phyloP scores from a whole-genome alignment of 2,329 filamentous ascomycete species.

The Aureobasidium sp. region DNA sequence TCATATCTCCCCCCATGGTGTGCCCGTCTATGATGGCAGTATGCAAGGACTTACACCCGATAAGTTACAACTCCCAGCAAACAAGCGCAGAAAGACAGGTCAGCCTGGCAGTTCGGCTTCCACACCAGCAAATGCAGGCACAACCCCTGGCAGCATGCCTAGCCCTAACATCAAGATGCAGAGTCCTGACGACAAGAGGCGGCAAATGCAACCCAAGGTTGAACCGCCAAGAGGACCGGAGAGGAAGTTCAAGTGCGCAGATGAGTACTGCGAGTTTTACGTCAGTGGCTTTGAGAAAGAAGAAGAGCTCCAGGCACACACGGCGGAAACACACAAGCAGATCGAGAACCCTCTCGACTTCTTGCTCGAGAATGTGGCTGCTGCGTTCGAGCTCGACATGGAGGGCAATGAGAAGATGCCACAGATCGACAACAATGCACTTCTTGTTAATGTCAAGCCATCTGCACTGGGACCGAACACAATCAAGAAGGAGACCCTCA shows the following conservation, averaged over 20 bases:
- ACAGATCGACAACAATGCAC: constrained; percentile 18
- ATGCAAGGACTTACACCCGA: constrained; percentile 44
- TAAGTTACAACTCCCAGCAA: constrained; percentile 49
- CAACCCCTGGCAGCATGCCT: constrained; percentile 26
- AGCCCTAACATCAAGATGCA: constrained; percentile 34
- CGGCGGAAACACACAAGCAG: constrained; percentile 43
- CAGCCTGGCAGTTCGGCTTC: constrained; percentile 30
- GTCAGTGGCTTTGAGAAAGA: constrained; percentile 47
- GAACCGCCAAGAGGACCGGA: constrained; percentile 32
- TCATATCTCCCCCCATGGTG: constrained; percentile 45
- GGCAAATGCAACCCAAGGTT: constrained; percentile 27
- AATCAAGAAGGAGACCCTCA: constrained; percentile 14
- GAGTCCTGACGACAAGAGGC: constrained; percentile 37
- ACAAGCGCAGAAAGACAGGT: constrained; percentile 46
- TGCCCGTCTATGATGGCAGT: constrained; percentile 45
- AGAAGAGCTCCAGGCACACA: constrained; percentile 46
- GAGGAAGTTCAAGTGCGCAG: constrained; percentile 43
- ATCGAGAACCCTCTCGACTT: constrained; percentile 49
- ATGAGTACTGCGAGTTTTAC: constrained; percentile 42
- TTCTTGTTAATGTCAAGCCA: constrained; percentile 11
- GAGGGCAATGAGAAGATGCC: constrained; percentile 33
- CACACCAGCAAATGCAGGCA: constrained; percentile 27
- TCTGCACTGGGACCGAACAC: constrained; percentile 20
- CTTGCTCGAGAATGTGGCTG: constrained; percentile 43
- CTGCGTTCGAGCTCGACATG: constrained; percentile 39